These are phyloP conservation scores for Lentithecium fluviatile DNA, from an alignment of 495 filamentous ascomycete genomes.

Conservation along the genomic window DNA sequence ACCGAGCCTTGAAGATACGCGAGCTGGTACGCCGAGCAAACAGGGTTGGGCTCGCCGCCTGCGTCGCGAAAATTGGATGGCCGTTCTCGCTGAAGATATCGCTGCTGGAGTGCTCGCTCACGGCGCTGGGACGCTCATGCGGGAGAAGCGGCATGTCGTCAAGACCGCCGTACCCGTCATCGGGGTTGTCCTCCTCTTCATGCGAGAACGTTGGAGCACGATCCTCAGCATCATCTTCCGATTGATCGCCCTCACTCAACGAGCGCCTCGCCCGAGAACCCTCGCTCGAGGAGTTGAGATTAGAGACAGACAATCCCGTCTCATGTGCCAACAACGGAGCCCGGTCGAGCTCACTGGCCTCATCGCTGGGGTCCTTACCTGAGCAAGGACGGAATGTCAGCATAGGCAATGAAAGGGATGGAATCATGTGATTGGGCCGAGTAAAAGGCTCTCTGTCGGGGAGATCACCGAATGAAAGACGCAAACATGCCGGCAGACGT, in stretches of 20 bases:
- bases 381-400: not conserved
- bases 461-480: too few relatives aligned
- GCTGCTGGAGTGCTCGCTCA: too few relatives aligned
- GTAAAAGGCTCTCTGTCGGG: too few relatives aligned
- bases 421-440: not conserved
- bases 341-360: not conserved
- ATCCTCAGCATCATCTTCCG: too few relatives aligned
- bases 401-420: too few relatives aligned
- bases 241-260: too few relatives aligned
- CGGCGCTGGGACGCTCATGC: not conserved
- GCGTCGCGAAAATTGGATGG: slow-evolving; percentile 8
- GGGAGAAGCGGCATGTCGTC: slow-evolving; percentile 5
- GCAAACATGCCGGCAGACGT: too few relatives aligned
- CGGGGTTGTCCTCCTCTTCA: not conserved
- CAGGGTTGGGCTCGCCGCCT: not conserved
- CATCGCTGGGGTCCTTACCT: not conserved
- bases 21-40: slow-evolving; percentile 1
- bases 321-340: not conserved
- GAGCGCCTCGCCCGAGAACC: too few relatives aligned
- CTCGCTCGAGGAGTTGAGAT: too few relatives aligned
- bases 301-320: not conserved
- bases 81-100: not conserved
- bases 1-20: not conserved
- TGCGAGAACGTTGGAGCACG: too few relatives aligned
- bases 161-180: not conserved